These are phyloP conservation scores for Pseudotsuga menziesii DNA, from an alignment of 75 land plant genomes.

Conservation along the genomic window DNA sequence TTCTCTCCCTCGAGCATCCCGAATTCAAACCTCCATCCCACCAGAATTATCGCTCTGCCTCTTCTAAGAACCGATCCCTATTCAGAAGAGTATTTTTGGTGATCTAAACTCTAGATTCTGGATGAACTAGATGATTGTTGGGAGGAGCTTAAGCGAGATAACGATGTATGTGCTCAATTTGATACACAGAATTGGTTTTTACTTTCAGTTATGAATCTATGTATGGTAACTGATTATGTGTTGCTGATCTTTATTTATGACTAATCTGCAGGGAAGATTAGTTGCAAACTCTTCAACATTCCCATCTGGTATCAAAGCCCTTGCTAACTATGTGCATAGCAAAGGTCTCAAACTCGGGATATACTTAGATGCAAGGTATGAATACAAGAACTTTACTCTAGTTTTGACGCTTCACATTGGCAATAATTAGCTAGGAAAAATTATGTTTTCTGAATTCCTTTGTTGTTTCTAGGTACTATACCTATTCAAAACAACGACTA, in stretches of 20 bases:
- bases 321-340: slow-evolving; percentile 22
- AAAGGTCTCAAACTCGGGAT: slow-evolving; percentile 28
- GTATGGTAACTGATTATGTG: not conserved
- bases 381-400: not conserved
- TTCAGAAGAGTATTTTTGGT: not conserved
- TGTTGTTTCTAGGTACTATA: slow-evolving; percentile 25
- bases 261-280: slow-evolving; percentile 8
- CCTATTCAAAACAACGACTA: slow-evolving; percentile 59
- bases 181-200: not conserved
- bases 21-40: too few species aligned
- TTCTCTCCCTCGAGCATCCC: too few species aligned
- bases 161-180: slow-evolving; percentile 19
- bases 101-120: not conserved
- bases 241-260: not conserved
- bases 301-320: slow-evolving; percentile 24
- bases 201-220: not conserved
- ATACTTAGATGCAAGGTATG: slow-evolving; percentile 32
- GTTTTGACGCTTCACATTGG: not conserved
- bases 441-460: not conserved
- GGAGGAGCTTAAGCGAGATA: slow-evolving; percentile 47
- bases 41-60: too few species aligned
- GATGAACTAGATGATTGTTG: slow-evolving; percentile 57
- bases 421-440: not conserved
- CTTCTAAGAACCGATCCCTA: too few species aligned
- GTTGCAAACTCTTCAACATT: slow-evolving; percentile 7